Conservation (phyloP, 495 filamentous ascomycete genomes). For the Neurospora sp. region DNA sequence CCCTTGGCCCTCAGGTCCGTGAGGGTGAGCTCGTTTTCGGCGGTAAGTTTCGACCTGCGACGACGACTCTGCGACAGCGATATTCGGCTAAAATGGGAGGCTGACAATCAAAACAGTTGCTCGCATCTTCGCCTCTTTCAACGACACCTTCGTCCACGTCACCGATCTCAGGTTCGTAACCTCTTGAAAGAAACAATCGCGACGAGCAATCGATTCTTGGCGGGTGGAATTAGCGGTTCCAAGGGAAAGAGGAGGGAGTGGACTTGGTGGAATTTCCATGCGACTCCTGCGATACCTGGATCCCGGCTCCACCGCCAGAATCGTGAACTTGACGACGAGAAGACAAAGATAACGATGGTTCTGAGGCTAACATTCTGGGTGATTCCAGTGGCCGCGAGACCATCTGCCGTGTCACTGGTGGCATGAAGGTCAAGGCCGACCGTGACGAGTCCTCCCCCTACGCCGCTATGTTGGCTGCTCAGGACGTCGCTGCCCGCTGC, state of each 20-base stretch:
- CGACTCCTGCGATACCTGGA: constrained; percentile 8
- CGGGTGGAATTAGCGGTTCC: background rate
- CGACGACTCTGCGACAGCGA: background rate
- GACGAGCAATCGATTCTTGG: background rate
- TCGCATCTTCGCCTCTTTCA: constrained; percentile 98
- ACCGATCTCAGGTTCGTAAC: constrained; percentile 90
- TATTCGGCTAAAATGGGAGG: background rate
- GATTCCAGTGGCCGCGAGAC: constrained; percentile 96
- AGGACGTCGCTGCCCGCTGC: constrained; percentile 89
- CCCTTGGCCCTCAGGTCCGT: constrained; percentile 73
- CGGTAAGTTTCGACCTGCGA: constrained; percentile 12
- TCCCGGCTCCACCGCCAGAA: constrained; percentile 11
- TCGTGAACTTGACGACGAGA: constrained; percentile 12
- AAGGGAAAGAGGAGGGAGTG: constrained; percentile 1
- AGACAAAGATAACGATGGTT: constrained; percentile 15
- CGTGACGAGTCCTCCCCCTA: constrained; percentile 99
- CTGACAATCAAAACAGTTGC: constrained; percentile 48
- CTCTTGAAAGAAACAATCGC: constrained; percentile 16
- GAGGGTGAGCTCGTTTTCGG: constrained; percentile 93
- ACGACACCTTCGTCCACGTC: constrained; percentile 97
- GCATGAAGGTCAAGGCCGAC: constrained; percentile 99
- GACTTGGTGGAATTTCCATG: constrained; percentile 1
- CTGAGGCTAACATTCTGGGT: constrained; percentile 54
- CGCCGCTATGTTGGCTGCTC: constrained; percentile 99
- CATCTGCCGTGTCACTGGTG: constrained; percentile 96